phyloP scores from a whole-genome alignment of 2,329 filamentous ascomycete species.

The Claviceps spartinae region DNA sequence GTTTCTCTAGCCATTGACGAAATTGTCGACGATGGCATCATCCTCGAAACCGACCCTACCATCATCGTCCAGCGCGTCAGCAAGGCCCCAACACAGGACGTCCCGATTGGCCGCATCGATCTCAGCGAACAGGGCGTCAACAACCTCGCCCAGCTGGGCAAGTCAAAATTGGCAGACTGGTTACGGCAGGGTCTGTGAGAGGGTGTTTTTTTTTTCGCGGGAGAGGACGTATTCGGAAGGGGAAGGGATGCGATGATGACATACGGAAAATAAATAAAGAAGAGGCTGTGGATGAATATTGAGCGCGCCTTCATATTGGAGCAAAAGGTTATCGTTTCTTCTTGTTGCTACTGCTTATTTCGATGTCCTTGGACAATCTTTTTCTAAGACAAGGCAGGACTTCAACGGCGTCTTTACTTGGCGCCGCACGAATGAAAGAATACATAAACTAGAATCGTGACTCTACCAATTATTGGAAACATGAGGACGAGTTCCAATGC shows the following conservation, averaged over 20 bases:
- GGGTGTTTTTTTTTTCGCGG: neutral
- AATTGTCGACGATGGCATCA: slow-evolving; percentile 88
- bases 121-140: slow-evolving; percentile 90
- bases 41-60: slow-evolving; percentile 92
- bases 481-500: neutral
- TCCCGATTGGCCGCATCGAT: slow-evolving; percentile 86
- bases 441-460: neutral
- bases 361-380: neutral
- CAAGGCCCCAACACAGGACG: slow-evolving; percentile 80
- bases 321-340: neutral
- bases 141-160: slow-evolving; percentile 87
- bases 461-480: neutral
- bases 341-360: neutral
- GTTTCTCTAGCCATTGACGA: slow-evolving; percentile 91
- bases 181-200: slow-evolving; percentile 66
- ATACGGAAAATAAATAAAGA: neutral
- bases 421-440: slow-evolving; percentile 15
- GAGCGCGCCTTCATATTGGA: neutral
- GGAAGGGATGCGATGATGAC: neutral
- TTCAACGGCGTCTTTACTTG: slow-evolving; percentile 3
- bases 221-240: neutral
- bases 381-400: neutral
- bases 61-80: slow-evolving; percentile 87
- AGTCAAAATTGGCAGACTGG: slow-evolving; percentile 81
- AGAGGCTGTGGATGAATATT: neutral